Percentiles rank a stretch among this genome's conserved stretches.
Conservation (phyloP, 805 yeast species). For the Candida sanyiensis region DNA sequence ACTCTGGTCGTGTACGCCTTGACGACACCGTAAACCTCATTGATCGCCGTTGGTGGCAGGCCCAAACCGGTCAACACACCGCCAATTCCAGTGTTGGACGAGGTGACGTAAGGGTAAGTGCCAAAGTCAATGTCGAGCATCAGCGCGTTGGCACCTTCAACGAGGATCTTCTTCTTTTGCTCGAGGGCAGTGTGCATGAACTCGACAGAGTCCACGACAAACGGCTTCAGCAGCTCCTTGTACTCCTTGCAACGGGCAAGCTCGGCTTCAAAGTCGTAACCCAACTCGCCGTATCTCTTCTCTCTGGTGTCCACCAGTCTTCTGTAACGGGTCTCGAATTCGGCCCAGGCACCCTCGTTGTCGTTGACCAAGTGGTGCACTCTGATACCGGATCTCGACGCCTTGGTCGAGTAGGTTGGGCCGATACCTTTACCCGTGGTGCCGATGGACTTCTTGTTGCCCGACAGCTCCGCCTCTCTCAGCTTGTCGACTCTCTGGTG, state of each 20-base stretch:
- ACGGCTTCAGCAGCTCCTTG: conserved; percentile 74
- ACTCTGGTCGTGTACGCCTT: conserved; percentile 98
- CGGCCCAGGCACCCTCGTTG: conserved; percentile 89
- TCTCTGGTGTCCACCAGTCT: conserved; percentile 76
- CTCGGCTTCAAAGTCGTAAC: conserved; percentile 78
- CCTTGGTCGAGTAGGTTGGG: conserved; percentile 95
- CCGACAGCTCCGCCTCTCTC: conserved; percentile 80
- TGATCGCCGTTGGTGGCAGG: conserved; percentile 81
- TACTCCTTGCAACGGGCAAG: conserved; percentile 68
- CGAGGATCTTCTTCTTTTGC: conserved; percentile 76
- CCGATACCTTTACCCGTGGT: conserved; percentile 99
- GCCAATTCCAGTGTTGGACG: conserved; percentile 93
- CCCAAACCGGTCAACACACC: conserved; percentile 98
- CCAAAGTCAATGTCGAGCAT: conserved; percentile 98
- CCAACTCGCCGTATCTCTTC: conserved; percentile 90
- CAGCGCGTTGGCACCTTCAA: conserved; percentile 97
- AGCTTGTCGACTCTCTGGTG: conserved; percentile 96
- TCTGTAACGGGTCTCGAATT: conserved; percentile 71
- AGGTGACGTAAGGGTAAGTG: conserved; percentile 95
- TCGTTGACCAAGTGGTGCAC: conserved; percentile 92
- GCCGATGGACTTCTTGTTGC: conserved; percentile 78
- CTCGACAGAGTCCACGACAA: conserved; percentile 87
- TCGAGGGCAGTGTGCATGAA: conserved; percentile 75
- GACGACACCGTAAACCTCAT: conserved; percentile 88
- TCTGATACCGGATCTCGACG: conserved; percentile 92